Conservation (phyloP, 1,139 yeast genomes). For the Hansenula lynferdii region DNA sequence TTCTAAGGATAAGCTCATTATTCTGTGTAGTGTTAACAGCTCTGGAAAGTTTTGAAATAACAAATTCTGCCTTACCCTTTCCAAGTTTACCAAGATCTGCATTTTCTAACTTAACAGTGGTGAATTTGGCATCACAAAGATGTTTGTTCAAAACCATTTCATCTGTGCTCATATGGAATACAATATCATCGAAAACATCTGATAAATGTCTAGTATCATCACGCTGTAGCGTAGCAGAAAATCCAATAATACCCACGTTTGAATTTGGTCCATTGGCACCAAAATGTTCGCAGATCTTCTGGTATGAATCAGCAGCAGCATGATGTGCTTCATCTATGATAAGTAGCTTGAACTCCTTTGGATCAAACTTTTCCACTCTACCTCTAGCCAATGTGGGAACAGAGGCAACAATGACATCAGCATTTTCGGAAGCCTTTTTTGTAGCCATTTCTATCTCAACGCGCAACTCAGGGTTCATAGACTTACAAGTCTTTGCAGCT, state of each 20-base stretch:
- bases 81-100: slow-evolving; percentile 31
- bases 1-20: slow-evolving; percentile 50
- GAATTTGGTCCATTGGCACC: slow-evolving; percentile 31
- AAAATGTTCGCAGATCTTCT: slow-evolving; percentile 53
- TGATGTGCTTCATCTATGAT: slow-evolving; percentile 95
- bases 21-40: slow-evolving; percentile 50
- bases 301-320: slow-evolving; percentile 71
- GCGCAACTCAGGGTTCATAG: slow-evolving; percentile 43
- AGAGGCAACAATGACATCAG: slow-evolving; percentile 75
- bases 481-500: slow-evolving; percentile 48
- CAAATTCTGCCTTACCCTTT: slow-evolving; percentile 48
- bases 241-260: slow-evolving; percentile 63
- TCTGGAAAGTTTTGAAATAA: slow-evolving; percentile 42
- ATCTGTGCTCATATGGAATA: slow-evolving; percentile 60
- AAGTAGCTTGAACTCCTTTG: slow-evolving; percentile 59
- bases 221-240: slow-evolving; percentile 78
- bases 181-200: slow-evolving; percentile 65
- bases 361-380: slow-evolving; percentile 52
- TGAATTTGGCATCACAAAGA: slow-evolving; percentile 65
- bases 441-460: slow-evolving; percentile 77
- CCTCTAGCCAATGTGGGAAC: slow-evolving; percentile 58
- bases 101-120: slow-evolving; percentile 40
- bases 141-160: slow-evolving; percentile 68
- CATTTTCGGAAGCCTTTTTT: slow-evolving; percentile 31
- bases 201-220: slow-evolving; percentile 62